These are phyloP conservation scores for Heimioporus sp. DNA, from an alignment of 768 basidiomycete species.

Conservation along the genomic window DNA sequence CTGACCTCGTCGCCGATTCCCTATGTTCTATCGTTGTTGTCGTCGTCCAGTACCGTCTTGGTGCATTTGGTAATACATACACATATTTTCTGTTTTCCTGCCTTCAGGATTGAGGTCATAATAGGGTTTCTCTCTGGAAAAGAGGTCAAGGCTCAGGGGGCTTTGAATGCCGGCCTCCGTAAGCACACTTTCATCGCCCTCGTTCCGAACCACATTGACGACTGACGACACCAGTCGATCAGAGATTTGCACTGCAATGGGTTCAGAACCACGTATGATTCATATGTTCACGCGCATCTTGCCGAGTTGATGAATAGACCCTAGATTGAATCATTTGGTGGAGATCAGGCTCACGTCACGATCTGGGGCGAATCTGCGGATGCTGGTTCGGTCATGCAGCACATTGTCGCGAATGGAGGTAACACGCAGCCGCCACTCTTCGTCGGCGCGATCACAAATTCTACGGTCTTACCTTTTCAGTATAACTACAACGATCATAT, in stretches of 20 bases:
- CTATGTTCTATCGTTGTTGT: constrained; percentile 25
- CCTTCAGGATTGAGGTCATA: neutral
- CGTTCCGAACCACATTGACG: neutral
- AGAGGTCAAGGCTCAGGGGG: constrained; percentile 29
- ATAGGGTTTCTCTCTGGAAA: constrained; percentile 33
- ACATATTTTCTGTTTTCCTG: neutral
- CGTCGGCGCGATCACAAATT: constrained; percentile 33
- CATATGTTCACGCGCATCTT: neutral
- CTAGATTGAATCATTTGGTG: constrained; percentile 34
- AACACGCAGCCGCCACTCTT: constrained; percentile 33
- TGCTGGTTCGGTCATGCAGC: constrained; percentile 34
- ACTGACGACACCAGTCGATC: constrained; percentile 28
- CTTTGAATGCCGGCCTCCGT: constrained; percentile 37
- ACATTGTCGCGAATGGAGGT: constrained; percentile 32
- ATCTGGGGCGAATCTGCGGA: constrained; percentile 38
- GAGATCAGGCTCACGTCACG: constrained; percentile 31
- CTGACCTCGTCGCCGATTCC: constrained; percentile 24
- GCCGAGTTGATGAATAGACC: neutral
- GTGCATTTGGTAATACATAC: constrained; percentile 25
- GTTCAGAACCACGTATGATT: constrained; percentile 32
- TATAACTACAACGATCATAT: constrained; percentile 31
- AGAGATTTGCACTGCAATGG: constrained; percentile 34
- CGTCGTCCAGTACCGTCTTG: constrained; percentile 35
- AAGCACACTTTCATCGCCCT: neutral
- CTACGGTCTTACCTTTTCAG: constrained; percentile 30